Evolutionary conservation across 306 rosid genomes (phyloP), one percentile per base, ranked within the genome.

Genomic region (Quercus wislizeni): DNA sequence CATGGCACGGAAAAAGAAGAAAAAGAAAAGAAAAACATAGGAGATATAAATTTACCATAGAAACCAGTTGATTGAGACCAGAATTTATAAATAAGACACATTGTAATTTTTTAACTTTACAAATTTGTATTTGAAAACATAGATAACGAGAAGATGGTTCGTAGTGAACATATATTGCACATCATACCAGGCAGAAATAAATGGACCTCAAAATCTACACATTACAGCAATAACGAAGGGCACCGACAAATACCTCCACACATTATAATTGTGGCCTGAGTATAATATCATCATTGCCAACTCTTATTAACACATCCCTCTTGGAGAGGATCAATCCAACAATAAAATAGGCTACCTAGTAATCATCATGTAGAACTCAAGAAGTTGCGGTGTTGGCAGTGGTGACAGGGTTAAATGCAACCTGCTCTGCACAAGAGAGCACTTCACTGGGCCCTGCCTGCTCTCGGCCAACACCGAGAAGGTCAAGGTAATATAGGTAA

Each of bases 391-490:
- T 19, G 4, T 71, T 14, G 27, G 80, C 5, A 46, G 87, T 18
- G 51, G 85, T 21, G 65, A 83, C 38, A n/a, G 99, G 98, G 80
- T 95, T 93, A 78, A 95, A 95, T 21, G 90, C 79, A 51, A 17
- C 82, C 88, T 93, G 97, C 86, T 93, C 97, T 3, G 88, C 97
- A 41, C 98, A 95, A 19, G 87, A 35, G 64, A 95, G 91, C 55
- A 69, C 20, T 0, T 93, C 96, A 74, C 89, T 82, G 67, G 90
- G 6, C 18, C 99, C 99, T 49, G 92, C 94, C 51, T 83, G 23
- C 33, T 91, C 99, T n/a, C 98, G 87, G 41, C 88, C 73, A 1
- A 91, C 77, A 71, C 99, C 99, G 11, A 93, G 76, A 79, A 95
- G 91, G 69, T 95, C 98, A 8, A 89, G 91, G 88, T 91, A 95